Percentiles rank a stretch among this genome's conserved stretches.
Conservation (phyloP, 768 basidiomycete species). For the Lactifluus piperatus region DNA sequence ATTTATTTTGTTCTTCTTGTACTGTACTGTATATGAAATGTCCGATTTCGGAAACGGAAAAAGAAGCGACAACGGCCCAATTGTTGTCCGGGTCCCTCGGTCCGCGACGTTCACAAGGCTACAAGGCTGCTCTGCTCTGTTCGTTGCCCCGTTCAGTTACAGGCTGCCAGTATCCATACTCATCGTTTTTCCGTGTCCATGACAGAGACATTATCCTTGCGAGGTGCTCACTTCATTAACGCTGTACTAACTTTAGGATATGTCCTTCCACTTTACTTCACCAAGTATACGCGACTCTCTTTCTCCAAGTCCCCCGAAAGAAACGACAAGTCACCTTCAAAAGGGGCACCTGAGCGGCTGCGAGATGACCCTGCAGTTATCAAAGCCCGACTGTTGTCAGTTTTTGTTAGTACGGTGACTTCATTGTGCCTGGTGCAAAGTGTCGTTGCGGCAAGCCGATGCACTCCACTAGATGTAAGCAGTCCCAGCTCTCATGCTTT, state of each 20-base stretch:
- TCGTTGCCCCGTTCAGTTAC: not conserved
- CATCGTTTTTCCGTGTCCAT: slow-evolving; percentile 19
- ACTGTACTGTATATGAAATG: not conserved
- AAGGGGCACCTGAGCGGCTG: slow-evolving; percentile 41
- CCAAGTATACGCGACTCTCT: slow-evolving; percentile 50
- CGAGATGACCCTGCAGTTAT: slow-evolving; percentile 85
- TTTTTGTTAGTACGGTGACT: slow-evolving; percentile 48
- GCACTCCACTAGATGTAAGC: slow-evolving; percentile 18
- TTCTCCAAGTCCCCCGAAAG: slow-evolving; percentile 30
- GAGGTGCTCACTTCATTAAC: slow-evolving; percentile 45
- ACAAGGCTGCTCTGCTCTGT: too few relatives aligned
- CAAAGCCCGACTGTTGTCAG: slow-evolving; percentile 64
- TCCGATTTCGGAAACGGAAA: too few relatives aligned
- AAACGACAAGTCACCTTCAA: slow-evolving; percentile 24
- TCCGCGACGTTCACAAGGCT: not conserved
- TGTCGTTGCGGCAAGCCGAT: slow-evolving; percentile 31
- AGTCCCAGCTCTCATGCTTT: not conserved
- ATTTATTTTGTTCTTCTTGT: not conserved
- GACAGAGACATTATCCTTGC: slow-evolving; percentile 21
- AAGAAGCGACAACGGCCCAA: too few relatives aligned
- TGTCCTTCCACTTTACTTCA: slow-evolving; percentile 78
- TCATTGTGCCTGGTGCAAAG: slow-evolving; percentile 46
- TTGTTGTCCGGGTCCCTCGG: not conserved
- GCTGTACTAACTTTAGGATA: slow-evolving; percentile 55
- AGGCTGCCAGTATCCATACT: not conserved